Conservation (phyloP, 2,329 filamentous ascomycete species). For the Metarhizium robertsii region DNA sequence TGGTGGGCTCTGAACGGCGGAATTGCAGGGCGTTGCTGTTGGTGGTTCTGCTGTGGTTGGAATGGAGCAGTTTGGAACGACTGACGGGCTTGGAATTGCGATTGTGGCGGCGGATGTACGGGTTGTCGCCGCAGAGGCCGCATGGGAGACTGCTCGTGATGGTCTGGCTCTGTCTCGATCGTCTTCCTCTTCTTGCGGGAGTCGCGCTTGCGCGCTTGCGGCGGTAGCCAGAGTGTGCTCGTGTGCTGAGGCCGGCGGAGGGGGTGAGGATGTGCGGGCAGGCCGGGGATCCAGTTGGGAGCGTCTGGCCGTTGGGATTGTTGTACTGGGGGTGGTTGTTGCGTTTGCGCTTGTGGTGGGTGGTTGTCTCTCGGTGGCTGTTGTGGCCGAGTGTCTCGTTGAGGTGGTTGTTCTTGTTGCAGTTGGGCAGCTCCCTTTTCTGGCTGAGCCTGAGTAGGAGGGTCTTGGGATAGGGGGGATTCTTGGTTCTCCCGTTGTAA, state of each 20-base stretch:
- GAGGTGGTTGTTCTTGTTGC: not conserved
- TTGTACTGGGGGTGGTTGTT: not conserved
- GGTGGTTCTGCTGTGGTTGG: no score
- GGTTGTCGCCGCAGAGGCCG: not conserved
- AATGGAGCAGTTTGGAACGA: no score
- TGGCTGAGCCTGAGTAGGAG: not conserved
- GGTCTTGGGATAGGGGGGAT: no score
- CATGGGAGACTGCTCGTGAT: constrained; percentile 1
- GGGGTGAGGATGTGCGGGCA: constrained; percentile 7
- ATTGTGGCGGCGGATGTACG: no score
- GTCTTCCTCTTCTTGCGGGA: not conserved
- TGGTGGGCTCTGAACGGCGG: no score
- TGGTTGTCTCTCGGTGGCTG: constrained; percentile 2
- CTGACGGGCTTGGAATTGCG: no score
- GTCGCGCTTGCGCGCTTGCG: not conserved
- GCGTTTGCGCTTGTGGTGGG: not conserved
- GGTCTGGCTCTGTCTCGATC: constrained; percentile 6
- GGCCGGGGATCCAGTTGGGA: constrained; percentile 5
- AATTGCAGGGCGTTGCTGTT: no score
- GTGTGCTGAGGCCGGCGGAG: constrained; percentile 5
- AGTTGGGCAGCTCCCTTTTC: not conserved
- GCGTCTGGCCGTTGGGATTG: not conserved
- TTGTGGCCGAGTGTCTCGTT: not conserved
- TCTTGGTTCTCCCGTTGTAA: no score
- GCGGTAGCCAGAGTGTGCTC: constrained; percentile 7